Conservation (phyloP, 345 rosid species). For the Physaria fendleri region DNA sequence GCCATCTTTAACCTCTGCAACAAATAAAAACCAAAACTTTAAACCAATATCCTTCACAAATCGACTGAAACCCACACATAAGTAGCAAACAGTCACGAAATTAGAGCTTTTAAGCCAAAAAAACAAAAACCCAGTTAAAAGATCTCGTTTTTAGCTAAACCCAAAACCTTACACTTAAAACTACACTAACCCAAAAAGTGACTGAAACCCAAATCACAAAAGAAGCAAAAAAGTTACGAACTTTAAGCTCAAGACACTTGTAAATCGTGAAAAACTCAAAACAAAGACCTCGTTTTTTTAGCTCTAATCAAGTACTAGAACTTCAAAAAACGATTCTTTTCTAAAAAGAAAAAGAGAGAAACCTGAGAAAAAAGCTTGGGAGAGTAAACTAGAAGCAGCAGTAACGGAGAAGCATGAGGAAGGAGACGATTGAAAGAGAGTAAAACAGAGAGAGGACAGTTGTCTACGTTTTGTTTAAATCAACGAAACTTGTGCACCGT, state of each 20-base stretch:
- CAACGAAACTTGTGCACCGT: slow-evolving; percentile 24
- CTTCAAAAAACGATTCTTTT: neutral
- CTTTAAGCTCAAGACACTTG: neutral
- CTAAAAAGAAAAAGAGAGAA: neutral
- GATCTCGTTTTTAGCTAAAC: neutral
- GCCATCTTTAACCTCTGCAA: slow-evolving; percentile 38
- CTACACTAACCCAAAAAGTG: too few relatives aligned
- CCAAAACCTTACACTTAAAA: slow-evolving; percentile 15
- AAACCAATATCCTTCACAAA: neutral
- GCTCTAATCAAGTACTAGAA: neutral
- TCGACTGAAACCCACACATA: slow-evolving; percentile 21
- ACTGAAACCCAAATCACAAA: slow-evolving; percentile 43
- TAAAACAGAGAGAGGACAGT: too few relatives aligned
- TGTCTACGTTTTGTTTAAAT: slow-evolving; percentile 11
- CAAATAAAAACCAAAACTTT: slow-evolving; percentile 4
- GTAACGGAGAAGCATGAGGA: neutral
- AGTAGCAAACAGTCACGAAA: neutral
- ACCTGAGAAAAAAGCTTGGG: too few relatives aligned
- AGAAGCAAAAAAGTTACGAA: neutral
- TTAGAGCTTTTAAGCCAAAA: neutral
- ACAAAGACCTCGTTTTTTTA: neutral
- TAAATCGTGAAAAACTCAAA: neutral
- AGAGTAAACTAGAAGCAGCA: neutral
- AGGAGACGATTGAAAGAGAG: too few relatives aligned
- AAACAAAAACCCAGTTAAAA: neutral